phyloP scores from a whole-genome alignment of 2,329 filamentous ascomycete genomes.

The Harringtonia lauricola region DNA sequence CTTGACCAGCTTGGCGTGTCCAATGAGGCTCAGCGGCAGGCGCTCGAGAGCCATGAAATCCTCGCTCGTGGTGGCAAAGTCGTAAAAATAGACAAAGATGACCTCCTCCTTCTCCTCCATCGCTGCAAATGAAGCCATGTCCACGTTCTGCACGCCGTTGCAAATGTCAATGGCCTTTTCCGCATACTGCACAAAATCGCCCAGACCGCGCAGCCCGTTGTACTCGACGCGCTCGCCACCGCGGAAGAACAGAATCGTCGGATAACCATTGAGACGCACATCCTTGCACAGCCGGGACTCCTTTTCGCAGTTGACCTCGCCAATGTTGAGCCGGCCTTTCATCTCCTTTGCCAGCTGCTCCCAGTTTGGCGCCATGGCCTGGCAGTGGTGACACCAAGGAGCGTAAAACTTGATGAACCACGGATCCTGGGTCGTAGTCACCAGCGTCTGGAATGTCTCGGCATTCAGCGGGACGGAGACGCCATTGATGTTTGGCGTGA shows the following conservation, averaged over 20 bases:
- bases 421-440: slow-evolving; percentile 78
- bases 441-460: slow-evolving; percentile 74
- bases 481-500: slow-evolving; percentile 64
- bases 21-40: slow-evolving; percentile 77
- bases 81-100: slow-evolving; percentile 95
- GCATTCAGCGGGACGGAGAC: slow-evolving; percentile 65
- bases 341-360: slow-evolving; percentile 81
- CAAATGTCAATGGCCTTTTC: slow-evolving; percentile 75
- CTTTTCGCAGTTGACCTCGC: slow-evolving; percentile 89
- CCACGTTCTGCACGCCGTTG: slow-evolving; percentile 69
- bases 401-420: slow-evolving; percentile 99
- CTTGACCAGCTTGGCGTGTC: slow-evolving; percentile 86
- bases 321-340: slow-evolving; percentile 80
- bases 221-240: slow-evolving; percentile 90
- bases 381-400: slow-evolving; percentile 94
- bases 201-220: slow-evolving; percentile 78
- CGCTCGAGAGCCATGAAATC: slow-evolving; percentile 85
- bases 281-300: slow-evolving; percentile 90
- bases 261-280: slow-evolving; percentile 66
- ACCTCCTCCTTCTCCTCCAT: slow-evolving; percentile 91
- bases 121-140: slow-evolving; percentile 62
- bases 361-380: slow-evolving; percentile 87
- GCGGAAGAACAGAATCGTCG: slow-evolving; percentile 86
- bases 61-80: slow-evolving; percentile 84
- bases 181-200: slow-evolving; percentile 79